Evolutionary conservation across 2,329 filamentous ascomycete species (phyloP), one percentile per base, ranked within the genome.

Genomic region (Cladophialophora chaetospira): DNA sequence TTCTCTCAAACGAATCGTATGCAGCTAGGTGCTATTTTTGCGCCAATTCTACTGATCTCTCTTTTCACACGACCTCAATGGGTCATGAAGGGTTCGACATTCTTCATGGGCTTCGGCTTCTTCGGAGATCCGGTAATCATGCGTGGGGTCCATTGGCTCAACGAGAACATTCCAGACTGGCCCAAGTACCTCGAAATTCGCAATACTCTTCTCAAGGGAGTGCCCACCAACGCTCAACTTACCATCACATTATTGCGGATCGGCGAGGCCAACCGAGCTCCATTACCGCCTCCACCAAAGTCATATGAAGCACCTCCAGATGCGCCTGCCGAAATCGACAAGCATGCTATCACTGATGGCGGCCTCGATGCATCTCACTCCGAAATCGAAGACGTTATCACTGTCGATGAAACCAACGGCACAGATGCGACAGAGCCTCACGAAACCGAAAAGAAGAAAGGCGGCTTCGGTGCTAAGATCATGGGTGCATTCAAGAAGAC

Each of bases 161-260:
- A 74, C 53, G 65, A 63, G 5, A 73, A 71, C 5, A 81, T 85
- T 63, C 89, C 89, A 0, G 76, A 86, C 63, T 94, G 89, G 89
- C 80, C 89, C 66, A 88, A 87, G 64, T 76, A 90, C 5, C 76
- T 93, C 13, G 86, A 91, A 66, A 73, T 91, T 9, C 81, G 87
- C 58, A 91, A 76, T 62, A 90, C 88, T 0, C 70, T 94, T 1
- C 82, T 96, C 48, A 89, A 88, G 68, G 89, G 89, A 2, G 86
- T 94, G 0, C 91, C 91, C 0, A 96, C 90, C 1, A 94, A 95
- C 68, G 89, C 89, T 3, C 91, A 96, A 68, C 82, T 95, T 15
- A 86, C 89, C 0, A 76, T 95, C 25, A 95, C 90, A 0, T 79
- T 95, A 1, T 82, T 95, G 9, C 87, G 91, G 4, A 85, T 93